Base-by-base conservation (phyloP, 345 rosid genomes). In the Hibiscus syriacus region DNA sequence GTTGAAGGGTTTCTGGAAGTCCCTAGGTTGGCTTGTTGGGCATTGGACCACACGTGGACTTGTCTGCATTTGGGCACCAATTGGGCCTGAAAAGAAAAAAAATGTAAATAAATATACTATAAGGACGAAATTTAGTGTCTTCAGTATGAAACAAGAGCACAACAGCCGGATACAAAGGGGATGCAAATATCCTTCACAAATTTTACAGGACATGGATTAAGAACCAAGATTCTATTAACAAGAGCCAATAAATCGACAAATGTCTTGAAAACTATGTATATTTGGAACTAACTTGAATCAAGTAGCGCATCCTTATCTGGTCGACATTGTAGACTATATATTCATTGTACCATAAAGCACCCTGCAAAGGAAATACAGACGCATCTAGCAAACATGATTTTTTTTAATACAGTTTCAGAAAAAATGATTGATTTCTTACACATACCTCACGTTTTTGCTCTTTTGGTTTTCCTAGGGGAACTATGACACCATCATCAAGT, bases 311-410 rank as follows among this genome's bases (percentile, higher is more conserved):
- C 82, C 84, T 80, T 58, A 92, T 89, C 78, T 87, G 96, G 70
- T 82, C 89, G 64, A 86, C 91, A 69, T 84, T 84, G 90, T 90
- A 90, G 30, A 92, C 96, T 30, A 87, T 84, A 80, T 86, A 92
- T 70, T 92, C 95, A 19, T 92, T 90, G 84, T 86, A 89, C 76
- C 74, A 20, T 41, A 92, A 84, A 67, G 70, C 32, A 39, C 89
- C 93, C 94, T 89, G 89, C 83, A 80, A 74, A 20, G 67, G 70
- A 36, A 61, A 75, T 38, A 6, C 50, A 68, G 22, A 13, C 54
- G 58, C 67, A 58, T 25, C 49, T 5, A 56, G 16, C 50, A 39
- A 27, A n/a, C n/a, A n/a, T n/a, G n/a, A n/a, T n/a, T n/a, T n/a
- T n/a, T n/a, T n/a, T n/a, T n/a, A n/a, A n/a, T n/a, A n/a, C n/a